Conservation (phyloP, 2,329 filamentous ascomycete species). For the Beauveria pseudobassiana region DNA sequence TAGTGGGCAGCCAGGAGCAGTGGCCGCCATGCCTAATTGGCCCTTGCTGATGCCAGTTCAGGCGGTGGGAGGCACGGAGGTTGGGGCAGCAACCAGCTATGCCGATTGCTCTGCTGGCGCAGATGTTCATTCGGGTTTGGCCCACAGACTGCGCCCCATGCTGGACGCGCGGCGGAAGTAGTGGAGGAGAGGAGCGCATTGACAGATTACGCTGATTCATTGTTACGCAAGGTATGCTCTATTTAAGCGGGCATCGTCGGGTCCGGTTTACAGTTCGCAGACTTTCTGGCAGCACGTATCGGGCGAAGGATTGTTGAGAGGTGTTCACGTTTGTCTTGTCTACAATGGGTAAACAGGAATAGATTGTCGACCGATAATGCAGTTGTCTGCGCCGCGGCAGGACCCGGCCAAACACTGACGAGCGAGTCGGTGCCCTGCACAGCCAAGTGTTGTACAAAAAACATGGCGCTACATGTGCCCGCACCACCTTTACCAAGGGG, state of each 20-base stretch:
- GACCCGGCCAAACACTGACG: neutral
- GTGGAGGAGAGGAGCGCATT: too few species aligned
- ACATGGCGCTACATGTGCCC: neutral
- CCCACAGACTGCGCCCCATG: slow-evolving; percentile 3
- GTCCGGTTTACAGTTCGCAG: neutral
- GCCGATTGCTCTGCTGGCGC: neutral
- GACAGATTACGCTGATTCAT: neutral
- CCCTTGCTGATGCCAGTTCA: neutral
- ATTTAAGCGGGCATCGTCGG: too few species aligned
- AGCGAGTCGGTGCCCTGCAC: neutral
- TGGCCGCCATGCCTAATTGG: neutral
- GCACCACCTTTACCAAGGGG: neutral
- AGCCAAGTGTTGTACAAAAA: neutral
- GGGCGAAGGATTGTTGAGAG: neutral
- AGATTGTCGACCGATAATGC: neutral
- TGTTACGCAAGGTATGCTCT: neutral
- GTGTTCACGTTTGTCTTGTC: too few species aligned
- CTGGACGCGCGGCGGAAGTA: neutral
- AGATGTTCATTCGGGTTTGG: neutral
- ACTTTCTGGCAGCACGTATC: neutral
- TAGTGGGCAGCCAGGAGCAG: neutral
- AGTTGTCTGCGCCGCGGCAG: neutral
- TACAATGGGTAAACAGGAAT: neutral
- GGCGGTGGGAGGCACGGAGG: neutral
- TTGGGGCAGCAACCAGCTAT: neutral